phyloP scores from a whole-genome alignment of 352 stramenopile species.

The Blastocystis sp. region DNA sequence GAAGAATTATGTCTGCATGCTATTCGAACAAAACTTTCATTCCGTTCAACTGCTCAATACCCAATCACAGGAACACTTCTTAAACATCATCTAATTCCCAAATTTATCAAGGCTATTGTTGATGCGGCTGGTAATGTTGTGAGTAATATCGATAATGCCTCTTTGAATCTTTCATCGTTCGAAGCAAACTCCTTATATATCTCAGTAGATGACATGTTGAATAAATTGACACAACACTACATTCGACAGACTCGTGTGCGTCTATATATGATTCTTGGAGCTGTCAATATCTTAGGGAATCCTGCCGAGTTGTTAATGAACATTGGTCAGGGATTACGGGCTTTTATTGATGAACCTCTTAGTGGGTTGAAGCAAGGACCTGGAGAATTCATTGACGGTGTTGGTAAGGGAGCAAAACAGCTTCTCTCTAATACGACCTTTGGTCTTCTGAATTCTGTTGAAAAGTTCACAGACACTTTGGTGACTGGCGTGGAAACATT shows the following conservation, averaged over 20 bases:
- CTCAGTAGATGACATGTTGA: slow-evolving; percentile 77
- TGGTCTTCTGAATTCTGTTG: slow-evolving; percentile 83
- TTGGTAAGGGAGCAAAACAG: slow-evolving; percentile 81
- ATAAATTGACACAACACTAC: slow-evolving; percentile 82
- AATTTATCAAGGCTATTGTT: slow-evolving; percentile 36
- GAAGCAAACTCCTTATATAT: slow-evolving; percentile 82
- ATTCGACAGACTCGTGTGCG: slow-evolving; percentile 78
- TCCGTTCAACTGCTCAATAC: slow-evolving; percentile 21
- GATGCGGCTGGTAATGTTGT: slow-evolving; percentile 72
- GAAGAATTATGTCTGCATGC: background rate
- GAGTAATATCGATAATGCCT: slow-evolving; percentile 80
- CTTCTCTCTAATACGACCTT: slow-evolving; percentile 81
- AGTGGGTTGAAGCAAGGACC: slow-evolving; percentile 78
- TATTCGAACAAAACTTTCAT: slow-evolving; percentile 9
- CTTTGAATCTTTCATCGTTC: slow-evolving; percentile 81
- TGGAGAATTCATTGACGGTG: slow-evolving; percentile 79
- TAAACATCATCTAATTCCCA: slow-evolving; percentile 10
- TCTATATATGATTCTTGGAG: slow-evolving; percentile 83
- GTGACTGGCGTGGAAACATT: slow-evolving; percentile 81
- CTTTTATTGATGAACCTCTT: slow-evolving; percentile 84
- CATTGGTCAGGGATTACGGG: slow-evolving; percentile 79
- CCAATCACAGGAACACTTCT: slow-evolving; percentile 32
- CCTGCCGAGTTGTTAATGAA: slow-evolving; percentile 82
- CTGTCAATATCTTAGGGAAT: slow-evolving; percentile 83
- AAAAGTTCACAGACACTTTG: slow-evolving; percentile 83